Evolutionary conservation across 176 grass and related monocot species (phyloP), one percentile per base, ranked within the genome.

Genomic region (Phoenix roebelenii): DNA sequence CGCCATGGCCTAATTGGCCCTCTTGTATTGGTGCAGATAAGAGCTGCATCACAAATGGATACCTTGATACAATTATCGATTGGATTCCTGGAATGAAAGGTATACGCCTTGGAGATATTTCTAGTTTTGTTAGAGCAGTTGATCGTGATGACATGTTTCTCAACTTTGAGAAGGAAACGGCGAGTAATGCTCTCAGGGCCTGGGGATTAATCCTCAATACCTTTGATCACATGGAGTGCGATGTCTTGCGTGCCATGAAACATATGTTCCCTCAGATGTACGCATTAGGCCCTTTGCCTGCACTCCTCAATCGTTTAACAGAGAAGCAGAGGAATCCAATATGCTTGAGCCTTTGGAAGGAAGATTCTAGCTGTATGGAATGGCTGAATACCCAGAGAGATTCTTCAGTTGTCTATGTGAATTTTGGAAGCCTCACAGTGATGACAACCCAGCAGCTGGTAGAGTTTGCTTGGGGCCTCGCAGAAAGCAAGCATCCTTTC

Each of bases 151-250:
- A 80, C 18, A 52, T 18, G 63, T 76, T 76, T 67, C 0, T 79
- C 39, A 53, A 72, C 77, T 65, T 63, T 23, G 63, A 77, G 0
- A 16, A 68, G 20, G 50, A 69, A 24, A 58, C 50, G 65, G 71
- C 67, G 4, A 68, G 59, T 67, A 44, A 54, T 23, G 16, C 74
- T 1, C 59, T 16, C 10, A 58, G 65, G 9, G 76, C 77, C 52
- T 62, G 61, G 44, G 67, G 76, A 22, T 28, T 63, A 4, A 25
- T 85, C 48, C 19, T 85, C 62, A 80, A 80, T 59, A 80, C 77
- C 49, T 59, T 85, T 30, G 82, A 80, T 50, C 28, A 69, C 76
- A 76, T 85, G 2, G 82, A 80, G 63, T 52, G 20, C 23, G 67
- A 25, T 26, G 62, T 54, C 15, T 52, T 80, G 0, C 67, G 49